Evolutionary conservation across 768 basidiomycete genomes (phyloP), one percentile per base, ranked within the genome.

Genomic region (Lyophyllum decastes): DNA sequence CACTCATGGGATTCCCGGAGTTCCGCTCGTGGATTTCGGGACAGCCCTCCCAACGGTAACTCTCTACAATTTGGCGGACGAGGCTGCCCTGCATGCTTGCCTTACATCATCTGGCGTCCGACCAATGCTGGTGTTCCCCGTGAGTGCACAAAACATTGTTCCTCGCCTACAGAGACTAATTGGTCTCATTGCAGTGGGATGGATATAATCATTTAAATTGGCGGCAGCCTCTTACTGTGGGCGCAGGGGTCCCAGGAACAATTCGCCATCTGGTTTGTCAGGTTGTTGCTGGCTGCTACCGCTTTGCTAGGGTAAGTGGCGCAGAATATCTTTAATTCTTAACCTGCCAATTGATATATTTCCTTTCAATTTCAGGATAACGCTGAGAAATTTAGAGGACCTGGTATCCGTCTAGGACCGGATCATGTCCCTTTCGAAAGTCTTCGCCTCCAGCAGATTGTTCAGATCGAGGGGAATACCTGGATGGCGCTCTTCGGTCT

Each of bases 401-500:
- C 60, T 25, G 60, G 60, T 41, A 17, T 43, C 17, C 52, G 52
- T 3, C 41, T 61, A 40, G 56, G 56, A 17, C 56, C 51, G 9
- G 24, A 30, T 12, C 17, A 49, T 50, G 34, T 25, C 43, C 55
- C 60, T 24, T 49, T 54, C 16, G 49, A 57, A 46, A 21, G 34
- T 6, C 21, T 61, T 26, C 52, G 48, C 17, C 19, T 61, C 25
- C 46, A 49, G 9, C 26, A 11, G 8, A 22, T 57, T 24, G 38
- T 56, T 8, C 51, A 55, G 6, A 6, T 17, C 6, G 27, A n/a
- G 19, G 50, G 51, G 2, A 43, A 54, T 27, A 4, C 33, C 17
- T 60, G 60, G 60, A n/a, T 57, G 8, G 49, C 53, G 10, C 26
- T 48, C 44, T 22, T 54, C 22, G 24, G 40, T 40, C 17, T 16